phyloP scores from a whole-genome alignment of 2,329 filamentous ascomycete genomes.

The Colletotrichum sansevieriae region DNA sequence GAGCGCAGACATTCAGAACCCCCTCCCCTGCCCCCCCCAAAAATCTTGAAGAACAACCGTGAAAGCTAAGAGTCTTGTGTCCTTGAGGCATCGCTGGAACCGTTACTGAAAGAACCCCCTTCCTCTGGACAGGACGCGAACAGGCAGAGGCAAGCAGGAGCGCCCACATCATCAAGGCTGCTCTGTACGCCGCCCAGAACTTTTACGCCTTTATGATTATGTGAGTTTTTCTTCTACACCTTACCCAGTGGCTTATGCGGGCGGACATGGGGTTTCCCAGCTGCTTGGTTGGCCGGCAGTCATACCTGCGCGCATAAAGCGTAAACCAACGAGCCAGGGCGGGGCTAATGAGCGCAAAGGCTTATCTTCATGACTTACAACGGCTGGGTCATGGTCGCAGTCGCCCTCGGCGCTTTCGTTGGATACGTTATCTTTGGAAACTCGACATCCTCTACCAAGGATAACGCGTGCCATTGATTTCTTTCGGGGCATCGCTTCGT shows the following conservation, averaged over 20 bases:
- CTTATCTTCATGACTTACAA: conserved; percentile 99
- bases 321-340: not conserved
- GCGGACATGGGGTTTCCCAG: not conserved
- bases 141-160: conserved; percentile 72
- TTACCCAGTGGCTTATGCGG: not conserved
- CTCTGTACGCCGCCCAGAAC: conserved; percentile 90
- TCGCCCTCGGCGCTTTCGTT: conserved; percentile 88
- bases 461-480: conserved; percentile 91
- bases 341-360: conserved; percentile 64
- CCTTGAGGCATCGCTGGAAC: conserved; percentile 50
- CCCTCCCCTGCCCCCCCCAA: not conserved
- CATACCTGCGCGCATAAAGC: not conserved
- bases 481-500: not conserved
- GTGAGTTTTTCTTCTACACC: conserved; percentile 68
- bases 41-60: conserved; percentile 26
- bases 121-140: conserved; percentile 80
- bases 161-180: conserved; percentile 83
- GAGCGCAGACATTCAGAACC: conserved; percentile 31
- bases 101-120: conserved; percentile 73
- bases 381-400: conserved; percentile 95
- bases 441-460: conserved; percentile 79
- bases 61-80: conserved; percentile 44
- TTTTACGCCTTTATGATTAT: conserved; percentile 99
- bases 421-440: conserved; percentile 88
- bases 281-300: not conserved